phyloP scores from a whole-genome alignment of 2,329 filamentous ascomycete species.

The Microsporum ferrugineum region DNA sequence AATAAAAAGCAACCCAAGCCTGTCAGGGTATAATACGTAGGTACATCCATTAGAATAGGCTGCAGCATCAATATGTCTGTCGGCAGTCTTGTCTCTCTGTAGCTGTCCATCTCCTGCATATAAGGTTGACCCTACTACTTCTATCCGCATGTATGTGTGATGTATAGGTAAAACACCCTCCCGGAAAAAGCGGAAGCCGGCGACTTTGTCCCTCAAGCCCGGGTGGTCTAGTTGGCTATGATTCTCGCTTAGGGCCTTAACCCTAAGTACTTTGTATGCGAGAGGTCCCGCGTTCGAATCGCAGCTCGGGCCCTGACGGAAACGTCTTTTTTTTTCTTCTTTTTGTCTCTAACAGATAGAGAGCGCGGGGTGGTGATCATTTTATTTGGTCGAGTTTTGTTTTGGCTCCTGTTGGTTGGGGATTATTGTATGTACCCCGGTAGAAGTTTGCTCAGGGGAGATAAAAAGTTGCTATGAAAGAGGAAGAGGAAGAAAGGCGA shows the following conservation, averaged over 20 bases:
- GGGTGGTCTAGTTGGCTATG: constrained; percentile 7
- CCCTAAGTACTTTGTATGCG: constrained; percentile 4
- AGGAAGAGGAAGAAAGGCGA: neutral
- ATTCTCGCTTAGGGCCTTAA: constrained; percentile 6
- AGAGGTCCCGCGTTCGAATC: constrained; percentile 7
- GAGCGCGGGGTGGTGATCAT: neutral
- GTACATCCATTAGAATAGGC: too few species aligned
- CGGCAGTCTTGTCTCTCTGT: too few species aligned
- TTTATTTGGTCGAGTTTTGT: neutral
- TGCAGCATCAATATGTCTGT: too few species aligned
- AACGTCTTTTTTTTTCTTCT: neutral
- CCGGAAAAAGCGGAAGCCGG: neutral
- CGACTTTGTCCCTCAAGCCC: neutral
- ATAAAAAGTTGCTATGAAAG: neutral
- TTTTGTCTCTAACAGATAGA: neutral
- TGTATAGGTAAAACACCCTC: too few species aligned
- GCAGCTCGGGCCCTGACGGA: neutral
- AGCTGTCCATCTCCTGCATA: too few species aligned
- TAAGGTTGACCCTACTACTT: too few species aligned
- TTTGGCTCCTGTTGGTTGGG: neutral
- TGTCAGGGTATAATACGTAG: too few species aligned
- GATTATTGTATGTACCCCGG: neutral
- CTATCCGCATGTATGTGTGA: too few species aligned
- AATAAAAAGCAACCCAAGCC: too few species aligned
- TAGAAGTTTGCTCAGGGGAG: neutral